phyloP scores from a whole-genome alignment of 2,329 filamentous ascomycete genomes.

The Cercospora zeina region DNA sequence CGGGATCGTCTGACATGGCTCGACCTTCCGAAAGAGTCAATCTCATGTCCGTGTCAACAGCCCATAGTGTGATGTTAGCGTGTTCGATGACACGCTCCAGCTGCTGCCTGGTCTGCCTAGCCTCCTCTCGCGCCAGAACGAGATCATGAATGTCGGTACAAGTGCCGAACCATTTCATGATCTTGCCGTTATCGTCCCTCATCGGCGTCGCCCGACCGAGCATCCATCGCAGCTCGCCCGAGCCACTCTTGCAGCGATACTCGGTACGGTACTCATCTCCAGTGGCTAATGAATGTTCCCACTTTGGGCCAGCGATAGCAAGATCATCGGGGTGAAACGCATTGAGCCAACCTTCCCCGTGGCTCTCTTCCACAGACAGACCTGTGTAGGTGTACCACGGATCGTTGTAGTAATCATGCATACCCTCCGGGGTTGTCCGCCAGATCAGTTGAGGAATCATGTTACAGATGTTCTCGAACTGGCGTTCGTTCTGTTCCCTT shows the following conservation, averaged over 20 bases:
- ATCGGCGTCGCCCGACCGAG: slow-evolving; percentile 68
- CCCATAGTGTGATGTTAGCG: slow-evolving; percentile 73
- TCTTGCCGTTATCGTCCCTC: slow-evolving; percentile 64
- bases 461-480: slow-evolving; percentile 75
- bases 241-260: slow-evolving; percentile 66
- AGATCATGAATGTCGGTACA: slow-evolving; percentile 78
- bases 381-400: slow-evolving; percentile 82
- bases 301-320: slow-evolving; percentile 55
- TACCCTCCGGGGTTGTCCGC: slow-evolving; percentile 65
- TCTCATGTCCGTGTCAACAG: slow-evolving; percentile 62
- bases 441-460: slow-evolving; percentile 62
- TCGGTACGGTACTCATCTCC: slow-evolving; percentile 70
- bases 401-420: slow-evolving; percentile 69
- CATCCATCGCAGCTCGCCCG: slow-evolving; percentile 78
- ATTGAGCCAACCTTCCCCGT: slow-evolving; percentile 63
- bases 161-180: slow-evolving; percentile 79
- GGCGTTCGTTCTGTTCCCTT: slow-evolving; percentile 68
- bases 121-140: slow-evolving; percentile 66
- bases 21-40: slow-evolving; percentile 70
- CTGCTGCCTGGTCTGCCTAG: slow-evolving; percentile 67
- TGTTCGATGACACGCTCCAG: slow-evolving; percentile 72
- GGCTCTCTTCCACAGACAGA: slow-evolving; percentile 60
- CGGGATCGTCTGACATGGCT: slow-evolving; percentile 41
- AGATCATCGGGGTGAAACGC: slow-evolving; percentile 72
- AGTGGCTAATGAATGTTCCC: slow-evolving; percentile 64